Evolutionary conservation across 805 yeast species (phyloP).

Genomic region (Wickerhamiella spandovensis): DNA sequence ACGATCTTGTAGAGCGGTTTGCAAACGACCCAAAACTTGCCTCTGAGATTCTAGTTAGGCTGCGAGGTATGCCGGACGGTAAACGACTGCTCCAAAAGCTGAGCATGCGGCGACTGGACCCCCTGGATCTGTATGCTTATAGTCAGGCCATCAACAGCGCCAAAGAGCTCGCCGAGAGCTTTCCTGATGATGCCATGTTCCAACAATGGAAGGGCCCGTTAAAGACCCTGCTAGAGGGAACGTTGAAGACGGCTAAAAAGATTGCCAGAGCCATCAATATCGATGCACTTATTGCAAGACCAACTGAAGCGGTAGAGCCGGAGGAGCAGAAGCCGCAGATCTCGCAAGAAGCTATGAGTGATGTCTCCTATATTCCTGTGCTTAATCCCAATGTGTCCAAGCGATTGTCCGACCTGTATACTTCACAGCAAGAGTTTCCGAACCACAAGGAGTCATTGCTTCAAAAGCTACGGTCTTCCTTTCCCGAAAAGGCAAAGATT

Average conservation of each 20-base stretch:
- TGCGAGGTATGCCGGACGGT: slow-evolving; percentile 34
- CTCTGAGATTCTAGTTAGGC: slow-evolving; percentile 41
- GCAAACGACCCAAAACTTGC: slow-evolving; percentile 30
- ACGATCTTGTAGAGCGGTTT: slow-evolving; percentile 36
- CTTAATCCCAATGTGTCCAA: slow-evolving; percentile 11
- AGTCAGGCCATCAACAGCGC: slow-evolving; percentile 28
- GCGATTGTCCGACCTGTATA: slow-evolving; percentile 13
- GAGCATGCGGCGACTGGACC: slow-evolving; percentile 30
- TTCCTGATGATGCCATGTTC: neutral
- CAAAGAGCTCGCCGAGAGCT: slow-evolving; percentile 9
- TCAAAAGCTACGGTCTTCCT: slow-evolving; percentile 9
- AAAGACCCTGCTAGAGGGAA: slow-evolving; percentile 18
- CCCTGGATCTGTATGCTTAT: slow-evolving; percentile 32
- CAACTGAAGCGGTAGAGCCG: slow-evolving; percentile 22
- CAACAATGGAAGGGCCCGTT: neutral
- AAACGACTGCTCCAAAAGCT: slow-evolving; percentile 26
- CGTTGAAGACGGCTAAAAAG: slow-evolving; percentile 27
- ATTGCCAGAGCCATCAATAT: slow-evolving; percentile 33
- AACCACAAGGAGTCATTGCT: slow-evolving; percentile 16
- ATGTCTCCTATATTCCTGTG: slow-evolving; percentile 11
- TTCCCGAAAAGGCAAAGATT: slow-evolving; percentile 17
- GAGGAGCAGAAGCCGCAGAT: neutral
- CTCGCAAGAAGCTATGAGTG: neutral
- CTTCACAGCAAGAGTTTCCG: slow-evolving; percentile 21
- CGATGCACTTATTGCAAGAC: slow-evolving; percentile 15